phyloP scores from a whole-genome alignment of 2,329 filamentous ascomycete genomes.

The Fusarium falciforme region DNA sequence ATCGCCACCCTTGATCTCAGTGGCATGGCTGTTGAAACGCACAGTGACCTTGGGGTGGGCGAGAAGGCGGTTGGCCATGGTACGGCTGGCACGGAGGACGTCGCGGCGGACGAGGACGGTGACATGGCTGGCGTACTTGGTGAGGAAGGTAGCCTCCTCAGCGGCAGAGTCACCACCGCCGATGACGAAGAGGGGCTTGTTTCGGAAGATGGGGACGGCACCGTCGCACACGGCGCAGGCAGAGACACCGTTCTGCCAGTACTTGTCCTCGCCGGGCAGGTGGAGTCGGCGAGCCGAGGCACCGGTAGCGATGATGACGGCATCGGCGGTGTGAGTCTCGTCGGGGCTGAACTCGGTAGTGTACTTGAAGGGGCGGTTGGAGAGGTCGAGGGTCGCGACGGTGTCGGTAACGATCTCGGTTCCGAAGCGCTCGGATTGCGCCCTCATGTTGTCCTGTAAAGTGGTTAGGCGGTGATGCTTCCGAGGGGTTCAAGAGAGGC shows the following conservation, averaged over 20 bases:
- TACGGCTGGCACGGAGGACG: constrained; percentile 85
- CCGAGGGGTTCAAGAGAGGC: neutral
- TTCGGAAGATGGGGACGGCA: constrained; percentile 95
- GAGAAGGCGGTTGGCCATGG: constrained; percentile 89
- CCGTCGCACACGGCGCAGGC: constrained; percentile 98
- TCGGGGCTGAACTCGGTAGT: constrained; percentile 90
- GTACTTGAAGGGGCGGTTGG: constrained; percentile 87
- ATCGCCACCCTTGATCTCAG: constrained; percentile 86
- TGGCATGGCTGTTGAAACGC: constrained; percentile 83
- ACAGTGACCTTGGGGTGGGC: constrained; percentile 91
- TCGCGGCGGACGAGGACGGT: constrained; percentile 92
- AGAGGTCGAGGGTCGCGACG: constrained; percentile 87
- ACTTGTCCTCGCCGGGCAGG: constrained; percentile 89
- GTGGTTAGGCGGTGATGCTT: constrained; percentile 6
- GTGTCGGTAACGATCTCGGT: constrained; percentile 95
- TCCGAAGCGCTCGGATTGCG: constrained; percentile 90
- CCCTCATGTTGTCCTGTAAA: constrained; percentile 83
- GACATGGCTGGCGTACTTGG: constrained; percentile 96
- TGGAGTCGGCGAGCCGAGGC: constrained; percentile 88
- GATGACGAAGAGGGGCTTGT: constrained; percentile 95
- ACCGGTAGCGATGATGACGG: constrained; percentile 94
- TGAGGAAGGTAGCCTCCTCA: constrained; percentile 96
- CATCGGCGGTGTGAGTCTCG: constrained; percentile 87
- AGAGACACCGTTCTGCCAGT: constrained; percentile 97
- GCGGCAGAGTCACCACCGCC: constrained; percentile 97